Evolutionary conservation across 2,329 filamentous ascomycete genomes (phyloP), one percentile per base, ranked within the genome.

Genomic region (Ophiostoma sp.): DNA sequence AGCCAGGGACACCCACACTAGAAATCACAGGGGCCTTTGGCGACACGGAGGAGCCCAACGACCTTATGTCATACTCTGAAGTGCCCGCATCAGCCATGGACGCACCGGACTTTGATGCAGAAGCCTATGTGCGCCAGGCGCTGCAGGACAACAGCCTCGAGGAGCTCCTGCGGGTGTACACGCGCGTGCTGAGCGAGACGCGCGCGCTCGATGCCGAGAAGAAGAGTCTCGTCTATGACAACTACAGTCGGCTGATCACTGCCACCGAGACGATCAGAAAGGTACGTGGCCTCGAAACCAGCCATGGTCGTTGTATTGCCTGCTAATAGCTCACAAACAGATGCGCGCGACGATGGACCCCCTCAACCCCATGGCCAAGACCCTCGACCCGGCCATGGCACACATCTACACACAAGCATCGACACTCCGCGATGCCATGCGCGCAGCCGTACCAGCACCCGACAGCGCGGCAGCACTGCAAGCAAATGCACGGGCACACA

Each of bases 221-320:
- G 78, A 99, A 99, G 80, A 93, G 94, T 1, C 80, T 99, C 71
- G 95, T 99, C 4, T 99, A 99, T 77, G 94, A 99, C 77, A 99
- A 99, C 76, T 99, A 98, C 78, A 95, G 90, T 73, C 98, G 98
- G 79, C 80, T 99, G 73, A 97, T 99, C 73, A 87, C 89, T n/a
- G 95, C 95, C 0, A 97, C 96, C 11, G 94, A 97, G 78, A 98
- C 94, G 3, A 99, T 99, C 75, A 86, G 91, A 65, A 92, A 91
- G 80, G 86, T 87, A 18, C 12, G 36, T 14, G 2, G 27, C 7
- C 6, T 16, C 3, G 12, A 7, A 60, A 9, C 6, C 36, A 60
- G 8, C 36, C 7, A 38, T 18, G n/a, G 27, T 27, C n/a, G 8
- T 60, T 18, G n/a, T 60, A 18, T 16, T 14, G 12, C 47, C 47